Evolutionary conservation across 106 monocot genomes (phyloP), one percentile per base, ranked within the genome.

Genomic region (Hemerocallis citrina): DNA sequence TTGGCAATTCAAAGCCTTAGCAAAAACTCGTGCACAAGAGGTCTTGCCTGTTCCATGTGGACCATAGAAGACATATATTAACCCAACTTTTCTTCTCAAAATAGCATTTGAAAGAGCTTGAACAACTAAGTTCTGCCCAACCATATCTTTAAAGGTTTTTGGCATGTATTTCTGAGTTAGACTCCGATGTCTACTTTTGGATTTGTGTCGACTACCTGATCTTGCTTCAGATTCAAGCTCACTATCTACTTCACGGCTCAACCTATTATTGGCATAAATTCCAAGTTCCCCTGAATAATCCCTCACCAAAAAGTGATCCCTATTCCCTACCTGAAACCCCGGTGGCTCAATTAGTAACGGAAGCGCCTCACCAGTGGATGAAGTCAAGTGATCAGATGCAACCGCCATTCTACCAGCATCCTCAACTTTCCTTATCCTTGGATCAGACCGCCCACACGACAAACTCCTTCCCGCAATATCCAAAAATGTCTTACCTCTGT

Each of bases 41-140:
- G 92, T 85, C 71, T 98, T 98, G 2, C 92, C 98, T 8, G 98
- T 92, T 3, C 98, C 98, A 69, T 88, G 91, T 63, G 92, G 77
- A 7, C 98, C 98, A 63, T 98, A 82, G 60, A 98, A 92, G 9
- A 91, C 85, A 69, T 98, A 98, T 55, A 92, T 49, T 29, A 82
- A 43, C 20, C 88, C 91, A 73, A 98, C 75, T 57, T 84, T 92
- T 66, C 66, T 79, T 69, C 88, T 92, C 31, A 71, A 35, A 25
- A 88, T 61, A 47, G 98, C 81, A 63, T 98, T 98, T 40, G 92
- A 77, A 68, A 98, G 85, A 51, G 98, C 98, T 72, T 88, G 91
- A 22, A 88, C 85, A 6, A 82, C 92, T 73, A 88, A 82, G 54
- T 72, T 98, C 44, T 98, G 98, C 17, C 92, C 98, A n/a, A 88